phyloP scores from a whole-genome alignment of 192 early-diverging fungal species.

The Gaertneriomyces sp. region DNA sequence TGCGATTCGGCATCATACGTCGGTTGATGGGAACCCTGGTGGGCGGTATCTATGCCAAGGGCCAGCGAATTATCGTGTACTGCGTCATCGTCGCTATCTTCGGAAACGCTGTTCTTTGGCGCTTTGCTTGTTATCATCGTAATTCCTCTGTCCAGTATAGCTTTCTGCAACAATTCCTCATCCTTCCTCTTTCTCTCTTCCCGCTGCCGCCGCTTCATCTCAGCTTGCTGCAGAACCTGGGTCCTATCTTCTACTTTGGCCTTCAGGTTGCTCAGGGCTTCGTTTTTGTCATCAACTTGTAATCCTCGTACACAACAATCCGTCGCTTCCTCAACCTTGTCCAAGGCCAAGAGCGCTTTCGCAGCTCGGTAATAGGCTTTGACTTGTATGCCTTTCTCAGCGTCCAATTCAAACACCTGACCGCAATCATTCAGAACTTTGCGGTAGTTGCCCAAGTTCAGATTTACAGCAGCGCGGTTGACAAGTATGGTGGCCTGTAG shows the following conservation, averaged over 20 bases:
- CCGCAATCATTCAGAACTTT: conserved; percentile 86
- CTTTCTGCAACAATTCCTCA: conserved; percentile 42
- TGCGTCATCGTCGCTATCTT: too few species aligned
- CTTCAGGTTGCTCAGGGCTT: conserved; percentile 35
- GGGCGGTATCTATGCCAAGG: conserved; percentile 37
- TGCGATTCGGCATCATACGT: conserved; percentile 33
- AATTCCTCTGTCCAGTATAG: conserved; percentile 43
- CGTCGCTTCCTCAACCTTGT: conserved; percentile 76
- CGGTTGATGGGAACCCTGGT: conserved; percentile 37
- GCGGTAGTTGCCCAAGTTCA: conserved; percentile 85
- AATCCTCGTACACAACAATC: conserved; percentile 83
- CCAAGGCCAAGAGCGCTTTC: conserved; percentile 74
- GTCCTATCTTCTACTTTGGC: conserved; percentile 41
- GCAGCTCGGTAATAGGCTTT: conserved; percentile 92
- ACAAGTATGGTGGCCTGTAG: conserved; percentile 77
- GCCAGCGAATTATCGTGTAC: too few species aligned
- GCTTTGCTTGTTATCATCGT: conserved; percentile 8
- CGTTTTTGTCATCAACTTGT: conserved; percentile 57
- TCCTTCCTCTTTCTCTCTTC: conserved; percentile 43
- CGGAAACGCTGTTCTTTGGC: background rate
- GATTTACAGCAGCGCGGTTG: conserved; percentile 89
- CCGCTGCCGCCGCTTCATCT: conserved; percentile 44
- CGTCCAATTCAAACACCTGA: conserved; percentile 71
- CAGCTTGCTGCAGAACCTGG: conserved; percentile 40
- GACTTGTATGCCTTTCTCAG: conserved; percentile 57